Conservation (phyloP, 1,139 yeast species). For the Nadsonia commutata region DNA sequence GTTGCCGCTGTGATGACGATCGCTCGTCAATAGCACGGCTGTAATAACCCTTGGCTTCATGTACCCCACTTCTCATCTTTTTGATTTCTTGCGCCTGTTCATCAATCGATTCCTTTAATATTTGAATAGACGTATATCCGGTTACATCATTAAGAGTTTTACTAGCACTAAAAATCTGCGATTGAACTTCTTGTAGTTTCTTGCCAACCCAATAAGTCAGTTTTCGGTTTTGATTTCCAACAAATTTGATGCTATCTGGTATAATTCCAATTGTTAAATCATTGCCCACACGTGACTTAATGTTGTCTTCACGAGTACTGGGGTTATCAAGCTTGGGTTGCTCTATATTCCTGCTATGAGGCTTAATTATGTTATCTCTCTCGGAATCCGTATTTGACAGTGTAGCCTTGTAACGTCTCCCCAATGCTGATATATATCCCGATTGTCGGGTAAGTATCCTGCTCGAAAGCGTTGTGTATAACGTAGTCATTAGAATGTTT, state of each 20-base stretch:
- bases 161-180: slow-evolving; percentile 54
- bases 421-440: no score
- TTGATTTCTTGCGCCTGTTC: slow-evolving; percentile 32
- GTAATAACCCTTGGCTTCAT: slow-evolving; percentile 37
- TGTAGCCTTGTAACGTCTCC: no score
- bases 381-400: no score
- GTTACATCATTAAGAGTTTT: slow-evolving; percentile 77
- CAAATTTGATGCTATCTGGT: neutral
- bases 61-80: slow-evolving; percentile 35
- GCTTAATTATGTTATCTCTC: no score
- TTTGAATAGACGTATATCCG: slow-evolving; percentile 75
- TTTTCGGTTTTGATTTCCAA: neutral
- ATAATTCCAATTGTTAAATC: neutral
- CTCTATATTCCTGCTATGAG: no score
- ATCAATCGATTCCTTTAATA: slow-evolving; percentile 48
- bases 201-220: slow-evolving; percentile 36
- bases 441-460: no score
- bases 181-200: slow-evolving; percentile 50
- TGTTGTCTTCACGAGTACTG: neutral
- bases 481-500: no score
- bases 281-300: neutral
- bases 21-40: slow-evolving; percentile 50
- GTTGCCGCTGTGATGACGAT: slow-evolving; percentile 64
- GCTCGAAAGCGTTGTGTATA: no score
- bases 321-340: no score